Evolutionary conservation across 208 protist species (phyloP).

Genomic region (Leishmania braziliensis): DNA sequence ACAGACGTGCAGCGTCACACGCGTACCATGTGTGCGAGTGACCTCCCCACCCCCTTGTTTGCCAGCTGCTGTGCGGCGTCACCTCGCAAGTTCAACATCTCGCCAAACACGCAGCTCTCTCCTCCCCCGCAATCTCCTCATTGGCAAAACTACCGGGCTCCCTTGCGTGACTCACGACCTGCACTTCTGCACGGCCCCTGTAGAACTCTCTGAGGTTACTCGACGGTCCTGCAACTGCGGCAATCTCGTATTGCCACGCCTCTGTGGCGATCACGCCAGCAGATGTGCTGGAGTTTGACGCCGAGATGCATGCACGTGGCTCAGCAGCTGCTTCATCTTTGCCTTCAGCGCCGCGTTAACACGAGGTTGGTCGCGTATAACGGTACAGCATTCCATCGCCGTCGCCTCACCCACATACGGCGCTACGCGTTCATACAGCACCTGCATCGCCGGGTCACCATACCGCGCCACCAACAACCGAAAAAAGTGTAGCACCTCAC

Average conservation of each 20-base stretch:
- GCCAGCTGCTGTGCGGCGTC: background rate
- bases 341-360: conserved; percentile 64
- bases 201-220: background rate
- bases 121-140: background rate
- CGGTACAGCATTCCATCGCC: conserved; percentile 50
- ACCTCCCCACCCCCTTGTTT: background rate
- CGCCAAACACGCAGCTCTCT: background rate
- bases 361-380: conserved; percentile 48
- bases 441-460: conserved; percentile 47
- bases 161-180: background rate
- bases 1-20: background rate
- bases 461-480: conserved; percentile 28
- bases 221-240: background rate
- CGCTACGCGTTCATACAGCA: conserved; percentile 48
- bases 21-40: background rate
- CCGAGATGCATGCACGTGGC: conserved; percentile 22
- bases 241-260: background rate
- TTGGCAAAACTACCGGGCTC: background rate
- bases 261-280: background rate
- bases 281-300: background rate
- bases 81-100: background rate
- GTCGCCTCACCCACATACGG: conserved; percentile 42
- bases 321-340: conserved; percentile 53
- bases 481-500: conserved; percentile 54
- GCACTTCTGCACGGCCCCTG: background rate